Base-by-base conservation (phyloP, 805 yeast species). In the Candida qinlingensis region DNA sequence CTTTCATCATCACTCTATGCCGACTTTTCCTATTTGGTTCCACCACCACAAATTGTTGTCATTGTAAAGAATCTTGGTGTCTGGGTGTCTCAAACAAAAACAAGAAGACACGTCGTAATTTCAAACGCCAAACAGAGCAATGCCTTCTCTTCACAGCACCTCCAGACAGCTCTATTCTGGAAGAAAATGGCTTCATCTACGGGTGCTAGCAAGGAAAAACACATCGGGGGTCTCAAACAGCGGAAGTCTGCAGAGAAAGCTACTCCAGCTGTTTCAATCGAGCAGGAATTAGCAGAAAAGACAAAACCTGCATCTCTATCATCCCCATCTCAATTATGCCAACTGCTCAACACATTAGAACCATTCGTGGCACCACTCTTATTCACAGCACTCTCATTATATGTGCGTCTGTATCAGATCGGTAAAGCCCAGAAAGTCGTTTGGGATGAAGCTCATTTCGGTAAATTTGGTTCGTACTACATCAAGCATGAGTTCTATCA, bases 381-480 rank as follows among this genome's bases (percentile, higher is more conserved):
- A 1, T 62, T 78, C 42, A 76, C 82, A 0, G 54, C 59, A 0
- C 25, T 76, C 5, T 73, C 87, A 3, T 67, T 77, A 30, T 77
- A 72, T 51, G 76, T 82, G 7, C 74, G 94, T 58, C 72, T 83
- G 52, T 75, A 81, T 58, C 73, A 76, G 43, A 81, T 87, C 44
- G 81, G 77, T 26, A 66, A 68, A 33, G 75, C 81, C 49, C 65
- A 76, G 44, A 74, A 72, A 47, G 92, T 87, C 42, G 84, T 85
- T 7, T 87, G 96, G 96, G 96, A 87, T 69, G 96, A 87, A 65
- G 94, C 95, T 6, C 96, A 87, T 71, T 87, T 87, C 64, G 96
- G 94, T 39, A 85, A 85, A 63, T 87, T 87, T 63, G 95, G 95
- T 41, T 83, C 92, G 4, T 81, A 85, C 59, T 87, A 87, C 65